These are phyloP conservation scores for Oidium heveae DNA, from an alignment of 2,329 filamentous ascomycete genomes.

Conservation along the genomic window DNA sequence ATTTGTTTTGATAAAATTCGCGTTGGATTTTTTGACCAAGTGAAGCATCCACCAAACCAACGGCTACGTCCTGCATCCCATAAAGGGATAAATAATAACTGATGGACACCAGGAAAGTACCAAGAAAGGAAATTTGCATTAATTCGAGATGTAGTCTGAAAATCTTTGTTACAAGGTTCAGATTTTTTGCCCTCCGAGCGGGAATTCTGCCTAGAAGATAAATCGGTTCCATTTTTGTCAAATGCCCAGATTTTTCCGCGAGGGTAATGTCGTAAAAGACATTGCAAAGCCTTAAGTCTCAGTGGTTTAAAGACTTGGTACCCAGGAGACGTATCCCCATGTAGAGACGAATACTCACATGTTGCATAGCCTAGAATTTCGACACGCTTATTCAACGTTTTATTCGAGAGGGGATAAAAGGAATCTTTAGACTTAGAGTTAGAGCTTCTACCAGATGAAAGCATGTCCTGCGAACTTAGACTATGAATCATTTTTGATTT, in stretches of 20 bases:
- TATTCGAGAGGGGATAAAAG: constrained; percentile 5
- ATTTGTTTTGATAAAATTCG: constrained; percentile 15
- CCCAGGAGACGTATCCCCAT: constrained; percentile 10
- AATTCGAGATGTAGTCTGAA: constrained; percentile 2
- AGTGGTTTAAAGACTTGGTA: constrained; percentile 9
- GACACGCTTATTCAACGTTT: constrained; percentile 4
- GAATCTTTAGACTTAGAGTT: constrained; percentile 1
- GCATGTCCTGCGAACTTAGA: not conserved
- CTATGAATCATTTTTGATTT: not conserved
- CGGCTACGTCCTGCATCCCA: constrained; percentile 22
- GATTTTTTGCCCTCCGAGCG: not conserved
- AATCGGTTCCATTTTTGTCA: constrained; percentile 18
- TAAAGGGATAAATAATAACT: constrained; percentile 22
- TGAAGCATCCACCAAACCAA: constrained; percentile 25
- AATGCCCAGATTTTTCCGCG: constrained; percentile 23
- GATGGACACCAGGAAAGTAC: constrained; percentile 21
- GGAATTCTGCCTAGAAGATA: constrained; percentile 17
- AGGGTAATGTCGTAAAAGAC: constrained; percentile 19
- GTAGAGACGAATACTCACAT: constrained; percentile 10
- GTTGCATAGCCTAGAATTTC: constrained; percentile 14
- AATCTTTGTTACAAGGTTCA: constrained; percentile 2
- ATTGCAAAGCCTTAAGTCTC: constrained; percentile 10
- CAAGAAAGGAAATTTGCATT: constrained; percentile 14
- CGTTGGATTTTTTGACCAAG: constrained; percentile 16
- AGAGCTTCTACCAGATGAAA: not conserved